Evolutionary conservation across 768 basidiomycete species (phyloP).

Genomic region (Termitomyces sp.): DNA sequence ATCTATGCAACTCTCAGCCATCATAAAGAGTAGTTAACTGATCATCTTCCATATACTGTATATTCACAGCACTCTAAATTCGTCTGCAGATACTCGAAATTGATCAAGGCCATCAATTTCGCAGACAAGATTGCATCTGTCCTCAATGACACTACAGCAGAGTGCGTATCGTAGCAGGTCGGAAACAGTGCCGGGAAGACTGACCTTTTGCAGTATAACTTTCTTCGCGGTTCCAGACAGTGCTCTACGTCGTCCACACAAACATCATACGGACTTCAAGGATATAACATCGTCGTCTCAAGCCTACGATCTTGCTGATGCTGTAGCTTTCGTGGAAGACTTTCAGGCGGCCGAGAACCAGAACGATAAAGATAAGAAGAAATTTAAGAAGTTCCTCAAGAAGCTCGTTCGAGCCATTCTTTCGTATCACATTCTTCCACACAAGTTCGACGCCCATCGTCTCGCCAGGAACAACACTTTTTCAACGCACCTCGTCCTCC

Average conservation of each 20-base stretch:
- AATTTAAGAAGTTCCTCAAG: constrained; percentile 49
- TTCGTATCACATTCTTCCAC: constrained; percentile 51
- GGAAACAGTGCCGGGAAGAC: not conserved
- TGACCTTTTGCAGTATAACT: constrained; percentile 31
- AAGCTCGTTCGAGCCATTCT: constrained; percentile 47
- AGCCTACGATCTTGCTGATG: constrained; percentile 15
- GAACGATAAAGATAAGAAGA: constrained; percentile 35
- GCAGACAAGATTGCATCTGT: constrained; percentile 15
- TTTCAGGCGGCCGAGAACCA: constrained; percentile 30
- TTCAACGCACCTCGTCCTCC: constrained; percentile 37
- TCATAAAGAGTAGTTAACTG: constrained; percentile 3
- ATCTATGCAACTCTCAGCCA: constrained; percentile 7
- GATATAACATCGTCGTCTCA: constrained; percentile 6
- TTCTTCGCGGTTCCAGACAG: constrained; percentile 48
- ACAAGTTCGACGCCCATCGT: constrained; percentile 25
- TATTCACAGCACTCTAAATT: not conserved
- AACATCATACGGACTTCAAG: not conserved
- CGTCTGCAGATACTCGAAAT: constrained; percentile 15
- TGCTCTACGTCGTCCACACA: constrained; percentile 26
- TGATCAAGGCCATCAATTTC: constrained; percentile 20
- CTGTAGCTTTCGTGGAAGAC: constrained; percentile 20
- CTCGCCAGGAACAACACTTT: constrained; percentile 52
- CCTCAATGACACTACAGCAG: constrained; percentile 13
- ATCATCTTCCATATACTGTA: not conserved
- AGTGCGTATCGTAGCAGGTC: not conserved